A percentile compares a stretch with the other conserved stretches of the same genome.
Conservation (phyloP, 345 rosid species). For the Mangifera indica region DNA sequence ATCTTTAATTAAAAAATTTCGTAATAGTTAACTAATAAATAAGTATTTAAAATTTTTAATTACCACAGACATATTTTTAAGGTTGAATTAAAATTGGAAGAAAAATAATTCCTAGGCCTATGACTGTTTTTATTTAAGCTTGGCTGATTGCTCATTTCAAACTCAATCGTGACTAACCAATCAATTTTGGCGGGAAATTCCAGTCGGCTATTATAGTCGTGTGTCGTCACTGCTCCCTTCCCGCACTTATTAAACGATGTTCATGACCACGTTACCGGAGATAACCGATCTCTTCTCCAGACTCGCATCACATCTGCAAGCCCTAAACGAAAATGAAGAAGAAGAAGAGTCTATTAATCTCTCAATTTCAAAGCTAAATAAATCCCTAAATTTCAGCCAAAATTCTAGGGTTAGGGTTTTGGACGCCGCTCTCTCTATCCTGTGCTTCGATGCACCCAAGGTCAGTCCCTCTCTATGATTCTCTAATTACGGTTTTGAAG, state of each 20-base stretch:
- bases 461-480: conserved; percentile 26
- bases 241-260: background rate
- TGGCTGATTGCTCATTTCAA: no score
- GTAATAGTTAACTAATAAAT: no score
- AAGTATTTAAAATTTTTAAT: no score
- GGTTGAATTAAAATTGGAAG: no score
- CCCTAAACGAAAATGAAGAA: background rate
- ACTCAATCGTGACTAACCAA: no score
- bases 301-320: conserved; percentile 44
- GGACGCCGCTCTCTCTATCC: conserved; percentile 58
- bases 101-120: no score
- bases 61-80: no score
- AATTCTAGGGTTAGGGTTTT: conserved; percentile 50
- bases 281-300: conserved; percentile 45
- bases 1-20: no score
- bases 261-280: conserved; percentile 28
- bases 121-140: no score
- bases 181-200: conserved; percentile 30
- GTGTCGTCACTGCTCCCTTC: background rate
- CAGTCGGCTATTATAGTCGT: background rate
- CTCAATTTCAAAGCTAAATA: conserved; percentile 52
- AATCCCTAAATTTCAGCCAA: conserved; percentile 50
- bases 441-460: conserved; percentile 74
- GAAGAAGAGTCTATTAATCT: conserved; percentile 32
- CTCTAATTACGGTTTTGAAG: background rate